Base-by-base conservation (phyloP, 257 asterid species). In the Datura wrightii region DNA sequence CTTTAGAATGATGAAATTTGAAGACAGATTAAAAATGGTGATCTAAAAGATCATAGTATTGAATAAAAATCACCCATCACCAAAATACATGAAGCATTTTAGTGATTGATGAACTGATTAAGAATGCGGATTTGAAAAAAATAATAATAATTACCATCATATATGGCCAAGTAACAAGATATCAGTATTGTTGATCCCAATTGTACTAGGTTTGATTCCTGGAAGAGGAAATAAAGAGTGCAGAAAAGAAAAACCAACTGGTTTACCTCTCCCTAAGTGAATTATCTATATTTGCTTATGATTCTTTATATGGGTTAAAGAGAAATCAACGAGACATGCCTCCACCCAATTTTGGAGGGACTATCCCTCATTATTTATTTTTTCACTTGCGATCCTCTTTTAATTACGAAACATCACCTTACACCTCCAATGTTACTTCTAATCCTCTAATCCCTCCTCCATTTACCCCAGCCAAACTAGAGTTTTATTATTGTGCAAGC, bases 401-500 rank as follows among this genome's bases (percentile, higher is more conserved):
- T n/a, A 71, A 42, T 71, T 71, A 44, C 10, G 44, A 44, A 0
- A 71, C 39, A 44, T 44, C 41, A 18, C 80, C 58, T 19, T 19
- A 46, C 58, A 72, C 41, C 37, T 50, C 76, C 76, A 67, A 15
- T 37, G 31, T 67, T 44, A 72, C 80, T 72, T n/a, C 37, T 46
- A 46, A 6, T 70, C n/a, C 58, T 19, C 55, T 19, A 72, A 46
- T 24, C n/a, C 41, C n/a, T n/a, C 79, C 37, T 42, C 37, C 5
- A 5, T 71, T n/a, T 72, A 46, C 80, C 79, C 41, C 6, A 24
- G 31, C 18, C 74, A 81, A 81, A 81, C 74, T 19, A 56, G 70
- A 58, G 54, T 3, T 60, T n/a, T 24, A 11, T 41, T 60, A n/a
- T 39, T 15, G 31, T 14, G 52, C 76, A 81, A 15, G 39, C 18